Evolutionary conservation across 352 stramenopile genomes (phyloP).

Genomic region (Phytophthora ohioensis): DNA sequence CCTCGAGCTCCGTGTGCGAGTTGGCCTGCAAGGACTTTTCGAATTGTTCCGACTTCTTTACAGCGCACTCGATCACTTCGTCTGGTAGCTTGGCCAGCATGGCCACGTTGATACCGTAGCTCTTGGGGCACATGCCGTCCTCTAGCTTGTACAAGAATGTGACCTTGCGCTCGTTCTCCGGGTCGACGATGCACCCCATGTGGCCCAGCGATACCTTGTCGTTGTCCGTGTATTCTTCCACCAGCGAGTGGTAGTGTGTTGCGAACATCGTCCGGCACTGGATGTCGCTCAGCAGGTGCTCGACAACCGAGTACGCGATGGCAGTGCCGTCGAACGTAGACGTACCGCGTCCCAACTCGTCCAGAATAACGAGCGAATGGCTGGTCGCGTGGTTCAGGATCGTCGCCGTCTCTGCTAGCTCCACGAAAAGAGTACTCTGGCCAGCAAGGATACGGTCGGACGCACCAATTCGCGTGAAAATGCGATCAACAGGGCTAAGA

Average conservation of each 20-base stretch:
- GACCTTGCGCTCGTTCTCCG: conserved; percentile 92
- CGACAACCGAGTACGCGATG: conserved; percentile 97
- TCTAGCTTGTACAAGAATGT: conserved; percentile 99
- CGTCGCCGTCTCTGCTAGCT: conserved; percentile 98
- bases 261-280: conserved; percentile 98
- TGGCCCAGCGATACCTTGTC: conserved; percentile 74
- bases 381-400: conserved; percentile 96
- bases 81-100: conserved; percentile 97
- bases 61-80: conserved; percentile 93
- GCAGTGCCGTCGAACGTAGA: conserved; percentile 99
- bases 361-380: conserved; percentile 97
- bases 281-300: conserved; percentile 89
- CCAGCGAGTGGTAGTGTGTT: conserved; percentile 98
- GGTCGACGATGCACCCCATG: conserved; percentile 87
- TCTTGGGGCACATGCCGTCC: conserved; percentile 97
- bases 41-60: conserved; percentile 93
- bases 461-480: conserved; percentile 99
- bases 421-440: conserved; percentile 99
- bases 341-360: conserved; percentile 98
- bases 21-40: conserved; percentile 72
- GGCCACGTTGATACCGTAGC: conserved; percentile 99
- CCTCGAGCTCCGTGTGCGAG: conserved; percentile 39
- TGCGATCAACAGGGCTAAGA: conserved; percentile 98
- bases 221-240: conserved; percentile 84
- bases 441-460: conserved; percentile 98